phyloP scores from a whole-genome alignment of 1,284 basidiomycete genomes.

The Athelia psychrophila region DNA sequence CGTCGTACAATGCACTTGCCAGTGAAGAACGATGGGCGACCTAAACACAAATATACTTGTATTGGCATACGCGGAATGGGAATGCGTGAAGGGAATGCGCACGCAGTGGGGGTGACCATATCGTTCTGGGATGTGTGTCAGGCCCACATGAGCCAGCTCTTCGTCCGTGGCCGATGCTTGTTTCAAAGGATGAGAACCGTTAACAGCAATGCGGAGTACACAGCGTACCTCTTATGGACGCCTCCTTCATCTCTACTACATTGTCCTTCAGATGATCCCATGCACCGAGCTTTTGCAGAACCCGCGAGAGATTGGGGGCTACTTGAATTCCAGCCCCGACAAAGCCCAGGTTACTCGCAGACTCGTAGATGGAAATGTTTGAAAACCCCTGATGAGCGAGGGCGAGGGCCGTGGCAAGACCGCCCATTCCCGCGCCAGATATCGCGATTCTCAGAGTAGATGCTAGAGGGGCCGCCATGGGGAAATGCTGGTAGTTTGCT shows the following conservation, averaged over 20 bases:
- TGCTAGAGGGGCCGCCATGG: neutral
- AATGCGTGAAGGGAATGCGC: too few species aligned
- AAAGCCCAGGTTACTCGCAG: conserved; percentile 12
- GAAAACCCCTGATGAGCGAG: conserved; percentile 10
- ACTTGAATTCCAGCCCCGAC: conserved; percentile 13
- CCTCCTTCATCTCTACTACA: conserved; percentile 8
- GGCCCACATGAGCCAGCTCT: conserved; percentile 9
- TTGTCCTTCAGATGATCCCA: conserved; percentile 11
- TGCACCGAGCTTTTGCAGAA: conserved; percentile 8
- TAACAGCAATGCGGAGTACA: too few species aligned
- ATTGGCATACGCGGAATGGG: neutral
- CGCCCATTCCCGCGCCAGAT: conserved; percentile 9
- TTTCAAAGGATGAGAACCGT: too few species aligned
- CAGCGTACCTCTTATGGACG: conserved; percentile 8
- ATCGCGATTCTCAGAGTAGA: neutral
- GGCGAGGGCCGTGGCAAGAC: conserved; percentile 8
- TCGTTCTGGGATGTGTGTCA: conserved; percentile 4
- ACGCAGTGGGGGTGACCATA: conserved; percentile 15
- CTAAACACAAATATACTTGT: conserved; percentile 3
- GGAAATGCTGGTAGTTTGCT: neutral
- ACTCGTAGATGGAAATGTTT: conserved; percentile 10
- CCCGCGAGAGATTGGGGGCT: conserved; percentile 11
- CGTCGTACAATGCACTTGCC: conserved; percentile 13
- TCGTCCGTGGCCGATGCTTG: conserved; percentile 4
- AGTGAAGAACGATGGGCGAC: conserved; percentile 12